A percentile compares a stretch with the other conserved stretches of the same genome.
These are phyloP conservation scores for Pelargonium australe DNA, from an alignment of 441 rosid species.

Conservation along the genomic window DNA sequence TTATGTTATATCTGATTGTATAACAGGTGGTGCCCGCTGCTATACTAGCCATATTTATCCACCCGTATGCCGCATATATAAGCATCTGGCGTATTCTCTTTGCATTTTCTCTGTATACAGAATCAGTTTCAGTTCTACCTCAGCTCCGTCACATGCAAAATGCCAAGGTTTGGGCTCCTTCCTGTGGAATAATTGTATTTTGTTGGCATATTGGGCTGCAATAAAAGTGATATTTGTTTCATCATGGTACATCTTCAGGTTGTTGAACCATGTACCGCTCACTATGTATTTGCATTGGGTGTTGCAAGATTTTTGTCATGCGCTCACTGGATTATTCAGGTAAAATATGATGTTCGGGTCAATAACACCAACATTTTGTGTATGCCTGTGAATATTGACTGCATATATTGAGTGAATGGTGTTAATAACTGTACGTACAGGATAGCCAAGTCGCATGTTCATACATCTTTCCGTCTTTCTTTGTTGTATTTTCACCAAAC, in stretches of 20 bases:
- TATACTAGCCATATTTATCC: slow-evolving; percentile 43
- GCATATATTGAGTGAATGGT: too few relatives aligned
- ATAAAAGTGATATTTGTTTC: neutral
- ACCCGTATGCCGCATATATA: slow-evolving; percentile 26
- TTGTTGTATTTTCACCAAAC: too few relatives aligned
- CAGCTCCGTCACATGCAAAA: slow-evolving; percentile 85
- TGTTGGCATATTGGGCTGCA: neutral
- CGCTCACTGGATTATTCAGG: slow-evolving; percentile 75
- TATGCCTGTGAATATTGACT: too few relatives aligned
- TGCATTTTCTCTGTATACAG: slow-evolving; percentile 59
- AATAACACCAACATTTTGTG: too few relatives aligned
- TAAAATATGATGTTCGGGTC: too few relatives aligned
- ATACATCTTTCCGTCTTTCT: too few relatives aligned
- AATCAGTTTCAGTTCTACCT: slow-evolving; percentile 73
- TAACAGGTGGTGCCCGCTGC: slow-evolving; percentile 52
- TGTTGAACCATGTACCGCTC: slow-evolving; percentile 77
- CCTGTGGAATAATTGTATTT: neutral
- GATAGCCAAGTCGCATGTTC: too few relatives aligned
- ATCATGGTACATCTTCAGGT: slow-evolving; percentile 33
- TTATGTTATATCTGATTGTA: neutral
- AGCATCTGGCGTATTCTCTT: slow-evolving; percentile 33
- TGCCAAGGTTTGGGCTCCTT: slow-evolving; percentile 45
- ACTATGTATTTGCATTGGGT: slow-evolving; percentile 79
- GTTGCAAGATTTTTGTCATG: slow-evolving; percentile 63
- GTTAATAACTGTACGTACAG: too few relatives aligned